These are phyloP conservation scores for Pichia sp. DNA, from an alignment of 1,139 yeast genomes.

Conservation along the genomic window DNA sequence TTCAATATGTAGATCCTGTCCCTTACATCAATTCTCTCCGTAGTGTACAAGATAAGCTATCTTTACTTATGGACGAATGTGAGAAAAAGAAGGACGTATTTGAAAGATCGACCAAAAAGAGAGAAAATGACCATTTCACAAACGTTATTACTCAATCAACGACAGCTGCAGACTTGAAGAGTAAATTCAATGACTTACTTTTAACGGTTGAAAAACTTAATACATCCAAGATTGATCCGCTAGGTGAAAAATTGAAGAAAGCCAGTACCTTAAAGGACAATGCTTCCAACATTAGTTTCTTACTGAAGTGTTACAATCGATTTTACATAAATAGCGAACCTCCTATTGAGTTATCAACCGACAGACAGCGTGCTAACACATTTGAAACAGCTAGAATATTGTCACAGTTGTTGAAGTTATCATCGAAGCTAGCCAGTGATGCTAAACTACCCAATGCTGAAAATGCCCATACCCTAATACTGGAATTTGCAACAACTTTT, in stretches of 20 bases:
- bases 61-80: slow-evolving; percentile 55
- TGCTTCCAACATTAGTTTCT: slow-evolving; percentile 66
- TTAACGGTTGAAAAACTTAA: slow-evolving; percentile 51
- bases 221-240: slow-evolving; percentile 61
- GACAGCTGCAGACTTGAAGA: slow-evolving; percentile 33
- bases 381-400: slow-evolving; percentile 65
- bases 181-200: slow-evolving; percentile 56
- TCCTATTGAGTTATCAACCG: slow-evolving; percentile 56
- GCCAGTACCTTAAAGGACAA: slow-evolving; percentile 76
- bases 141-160: slow-evolving; percentile 57
- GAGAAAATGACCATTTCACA: slow-evolving; percentile 63
- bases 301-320: slow-evolving; percentile 74
- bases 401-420: slow-evolving; percentile 59
- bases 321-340: slow-evolving; percentile 55
- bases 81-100: slow-evolving; percentile 43
- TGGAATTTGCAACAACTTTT: slow-evolving; percentile 70
- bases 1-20: slow-evolving; percentile 69
- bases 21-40: slow-evolving; percentile 94
- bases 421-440: slow-evolving; percentile 55
- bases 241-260: slow-evolving; percentile 69
- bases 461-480: slow-evolving; percentile 52
- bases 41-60: slow-evolving; percentile 70
- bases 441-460: slow-evolving; percentile 44
- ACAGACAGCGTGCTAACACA: slow-evolving; percentile 37
- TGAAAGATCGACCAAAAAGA: slow-evolving; percentile 54